Base-by-base conservation (phyloP, 1,139 yeast genomes). In the Geotrichum candidum region DNA sequence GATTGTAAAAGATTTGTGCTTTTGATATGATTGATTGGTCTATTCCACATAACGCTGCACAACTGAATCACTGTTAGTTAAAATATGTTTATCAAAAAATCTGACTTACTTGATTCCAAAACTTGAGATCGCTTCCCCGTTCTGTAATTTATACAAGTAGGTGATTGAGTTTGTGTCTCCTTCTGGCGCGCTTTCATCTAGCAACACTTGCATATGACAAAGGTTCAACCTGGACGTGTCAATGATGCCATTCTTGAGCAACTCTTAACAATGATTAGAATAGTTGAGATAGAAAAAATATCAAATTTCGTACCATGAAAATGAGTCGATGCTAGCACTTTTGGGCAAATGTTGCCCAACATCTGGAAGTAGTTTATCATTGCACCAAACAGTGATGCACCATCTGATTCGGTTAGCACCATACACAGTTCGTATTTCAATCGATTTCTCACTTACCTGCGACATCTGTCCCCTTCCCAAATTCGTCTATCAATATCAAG, bases 381-480 rank as follows among this genome's bases (percentile, higher is more conserved):
- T 0, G 80, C 69, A 1, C 81, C 82, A 63, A 80, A 74, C 18
- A 80, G 62, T 0, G 82, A 75, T 0, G 81, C 80, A 0, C 84
- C 83, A 65, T 81, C 82, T 41, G 73, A 64, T 0, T 11, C 13
- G 23, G 31, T 54, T 31, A 53, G 54, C 6, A 38, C 5, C 11
- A 29, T 10, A 27, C 10, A 22, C 11, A 74, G 41, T 15, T 29
- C 25, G 27, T 27, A 25, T 22, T 31, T 13, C 10, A 29, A 15
- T n/a, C 1, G n/a, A 18, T 50, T 27, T 35, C 9, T 29, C 1
- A 35, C 63, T 15, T 61, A 63, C 66, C 65, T 22, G 59, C 57
- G 11, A 60, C 66, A 67, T 79, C 82, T 0, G 83, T 81, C 0
- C 84, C 85, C 59, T 81, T 78, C 0, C 84, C 85, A 70, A 80